phyloP scores from a whole-genome alignment of 1,284 basidiomycete species.

The Ganoderma lingzhi region DNA sequence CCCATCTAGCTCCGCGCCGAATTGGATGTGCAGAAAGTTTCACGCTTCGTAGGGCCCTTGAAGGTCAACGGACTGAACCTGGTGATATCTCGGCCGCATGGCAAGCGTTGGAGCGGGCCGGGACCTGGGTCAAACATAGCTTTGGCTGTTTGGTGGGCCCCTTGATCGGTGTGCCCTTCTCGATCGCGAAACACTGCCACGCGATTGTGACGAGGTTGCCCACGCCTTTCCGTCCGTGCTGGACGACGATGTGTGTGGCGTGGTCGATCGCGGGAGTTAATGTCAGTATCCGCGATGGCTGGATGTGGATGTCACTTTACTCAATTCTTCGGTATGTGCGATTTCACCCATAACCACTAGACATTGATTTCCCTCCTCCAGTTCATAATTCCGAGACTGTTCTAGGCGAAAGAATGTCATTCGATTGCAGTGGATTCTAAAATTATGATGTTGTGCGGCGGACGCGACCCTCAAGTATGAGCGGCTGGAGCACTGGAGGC shows the following conservation, averaged over 20 bases:
- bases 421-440: background rate
- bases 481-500: background rate
- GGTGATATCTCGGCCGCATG: background rate
- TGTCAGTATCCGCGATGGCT: background rate
- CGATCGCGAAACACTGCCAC: background rate
- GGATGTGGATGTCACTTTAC: background rate
- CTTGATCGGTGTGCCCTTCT: background rate
- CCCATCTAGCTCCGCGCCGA: background rate
- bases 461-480: background rate
- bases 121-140: background rate
- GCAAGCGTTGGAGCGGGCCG: background rate
- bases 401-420: background rate
- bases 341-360: background rate
- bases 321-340: background rate
- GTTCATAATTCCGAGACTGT: background rate
- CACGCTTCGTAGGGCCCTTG: background rate
- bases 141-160: background rate
- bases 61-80: background rate
- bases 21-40: background rate
- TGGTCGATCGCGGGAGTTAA: background rate
- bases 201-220: background rate
- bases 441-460: constrained; percentile 5
- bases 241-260: background rate
- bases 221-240: background rate
- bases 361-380: background rate